These are phyloP conservation scores for Amaranthus palmeri DNA, from an alignment of 148 eudicot genomes.

Conservation along the genomic window DNA sequence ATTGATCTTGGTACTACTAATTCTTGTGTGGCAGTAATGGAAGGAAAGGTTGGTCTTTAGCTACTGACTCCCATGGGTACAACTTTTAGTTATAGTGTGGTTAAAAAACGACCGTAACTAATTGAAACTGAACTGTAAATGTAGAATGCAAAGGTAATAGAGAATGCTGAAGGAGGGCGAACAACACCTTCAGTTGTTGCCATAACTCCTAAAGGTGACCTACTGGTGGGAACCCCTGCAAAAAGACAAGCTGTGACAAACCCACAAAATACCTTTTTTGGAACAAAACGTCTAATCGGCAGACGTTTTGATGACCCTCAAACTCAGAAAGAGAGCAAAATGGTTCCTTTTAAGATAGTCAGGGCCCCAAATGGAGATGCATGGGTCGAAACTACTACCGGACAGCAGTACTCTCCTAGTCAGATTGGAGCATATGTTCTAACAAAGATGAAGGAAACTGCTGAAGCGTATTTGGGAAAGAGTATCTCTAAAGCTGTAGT, in stretches of 20 bases:
- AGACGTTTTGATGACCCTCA: conserved; percentile 53
- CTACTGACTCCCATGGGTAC: background rate
- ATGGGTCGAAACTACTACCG: conserved; percentile 57
- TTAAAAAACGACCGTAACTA: background rate
- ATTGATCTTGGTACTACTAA: conserved; percentile 65
- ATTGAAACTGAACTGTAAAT: background rate
- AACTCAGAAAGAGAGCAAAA: conserved; percentile 49
- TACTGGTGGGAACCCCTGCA: conserved; percentile 51
- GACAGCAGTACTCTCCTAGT: conserved; percentile 53
- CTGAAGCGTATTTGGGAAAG: conserved; percentile 52
- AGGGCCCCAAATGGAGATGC: conserved; percentile 56
- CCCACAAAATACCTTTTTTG: conserved; percentile 44
- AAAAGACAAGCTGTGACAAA: conserved; percentile 56
- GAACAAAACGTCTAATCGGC: conserved; percentile 52
- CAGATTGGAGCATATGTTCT: conserved; percentile 54
- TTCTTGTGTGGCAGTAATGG: conserved; percentile 62
- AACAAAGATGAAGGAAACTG: conserved; percentile 56
- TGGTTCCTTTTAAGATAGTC: conserved; percentile 52
- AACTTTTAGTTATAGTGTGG: background rate
- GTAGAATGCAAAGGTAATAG: conserved; percentile 58
- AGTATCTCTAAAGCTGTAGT: conserved; percentile 42
- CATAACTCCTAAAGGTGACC: conserved; percentile 44
- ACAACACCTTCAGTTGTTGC: conserved; percentile 63
- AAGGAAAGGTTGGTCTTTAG: conserved; percentile 40
- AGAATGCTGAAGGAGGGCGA: conserved; percentile 56